Percentiles rank a stretch among this genome's conserved stretches.
These are phyloP conservation scores for Leccinum boreale DNA, from an alignment of 768 basidiomycete species.

Conservation along the genomic window DNA sequence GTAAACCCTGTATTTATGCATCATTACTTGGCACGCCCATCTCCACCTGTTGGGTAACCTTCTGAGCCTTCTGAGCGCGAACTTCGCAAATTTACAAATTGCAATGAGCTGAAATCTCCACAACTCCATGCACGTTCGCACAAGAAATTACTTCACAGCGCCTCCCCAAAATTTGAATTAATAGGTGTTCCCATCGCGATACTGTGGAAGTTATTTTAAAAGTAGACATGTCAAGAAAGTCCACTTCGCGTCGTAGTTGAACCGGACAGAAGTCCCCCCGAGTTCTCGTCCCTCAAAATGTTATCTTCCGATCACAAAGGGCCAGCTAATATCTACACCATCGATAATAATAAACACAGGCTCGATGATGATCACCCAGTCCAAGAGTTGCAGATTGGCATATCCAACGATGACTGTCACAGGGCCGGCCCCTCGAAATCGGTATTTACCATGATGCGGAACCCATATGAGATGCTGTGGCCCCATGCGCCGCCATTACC, in stretches of 20 bases:
- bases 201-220: too few relatives aligned
- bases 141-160: not conserved
- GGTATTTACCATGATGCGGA: not conserved
- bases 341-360: not conserved
- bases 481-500: not conserved
- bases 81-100: not conserved
- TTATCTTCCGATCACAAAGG: not conserved
- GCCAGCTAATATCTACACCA: not conserved
- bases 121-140: not conserved
- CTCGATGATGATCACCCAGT: not conserved
- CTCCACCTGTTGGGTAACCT: too few relatives aligned
- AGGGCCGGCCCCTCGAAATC: not conserved
- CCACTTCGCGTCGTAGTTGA: not conserved
- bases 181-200: not conserved
- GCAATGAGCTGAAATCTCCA: not conserved
- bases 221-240: not conserved
- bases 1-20: not conserved
- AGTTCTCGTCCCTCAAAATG: not conserved
- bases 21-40: too few relatives aligned
- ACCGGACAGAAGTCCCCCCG: too few relatives aligned
- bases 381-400: not conserved
- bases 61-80: too few relatives aligned
- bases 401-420: not conserved
- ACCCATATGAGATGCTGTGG: not conserved
- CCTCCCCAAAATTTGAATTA: not conserved